Percentiles rank a stretch among this genome's conserved stretches.
phyloP scores from a whole-genome alignment of 2,329 filamentous ascomycete genomes.

The Colletotrichum sp. region DNA sequence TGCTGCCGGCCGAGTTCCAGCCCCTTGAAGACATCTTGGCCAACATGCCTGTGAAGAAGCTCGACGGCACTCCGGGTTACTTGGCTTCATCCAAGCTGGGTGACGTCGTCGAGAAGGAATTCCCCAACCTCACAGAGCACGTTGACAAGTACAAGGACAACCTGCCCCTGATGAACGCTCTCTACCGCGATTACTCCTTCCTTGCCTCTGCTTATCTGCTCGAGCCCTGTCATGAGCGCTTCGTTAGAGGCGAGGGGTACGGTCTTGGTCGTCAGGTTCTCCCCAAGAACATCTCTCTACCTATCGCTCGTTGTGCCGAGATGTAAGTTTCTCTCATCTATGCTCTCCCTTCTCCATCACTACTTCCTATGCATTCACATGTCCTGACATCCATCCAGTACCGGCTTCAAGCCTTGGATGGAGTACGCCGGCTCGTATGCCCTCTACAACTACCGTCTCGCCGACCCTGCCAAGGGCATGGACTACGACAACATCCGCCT shows the following conservation, averaged over 20 bases:
- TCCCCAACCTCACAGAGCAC: slow-evolving; percentile 77
- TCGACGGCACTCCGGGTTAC: slow-evolving; percentile 76
- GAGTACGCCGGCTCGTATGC: slow-evolving; percentile 77
- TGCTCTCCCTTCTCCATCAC: neutral
- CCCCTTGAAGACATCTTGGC: slow-evolving; percentile 73
- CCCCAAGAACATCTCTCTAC: slow-evolving; percentile 76
- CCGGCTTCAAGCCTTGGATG: slow-evolving; percentile 91
- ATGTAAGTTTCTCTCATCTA: slow-evolving; percentile 63
- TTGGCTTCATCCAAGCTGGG: slow-evolving; percentile 78
- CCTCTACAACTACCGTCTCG: slow-evolving; percentile 70
- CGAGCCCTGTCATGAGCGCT: slow-evolving; percentile 85
- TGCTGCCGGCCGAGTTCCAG: slow-evolving; percentile 76
- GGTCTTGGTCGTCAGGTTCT: slow-evolving; percentile 77
- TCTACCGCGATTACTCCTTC: slow-evolving; percentile 93
- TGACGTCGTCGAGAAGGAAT: slow-evolving; percentile 71
- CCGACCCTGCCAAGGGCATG: slow-evolving; percentile 60
- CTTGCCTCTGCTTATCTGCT: slow-evolving; percentile 87
- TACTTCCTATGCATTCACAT: neutral
- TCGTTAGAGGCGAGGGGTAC: slow-evolving; percentile 74
- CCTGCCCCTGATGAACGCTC: slow-evolving; percentile 79
- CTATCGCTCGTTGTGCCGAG: slow-evolving; percentile 82
- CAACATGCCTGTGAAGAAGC: slow-evolving; percentile 79
- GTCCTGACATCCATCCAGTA: slow-evolving; percentile 27
- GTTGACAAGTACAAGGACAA: slow-evolving; percentile 77
- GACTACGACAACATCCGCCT: slow-evolving; percentile 76